Evolutionary conservation across 1,284 basidiomycete species (phyloP).

Genomic region (Rhodotorula sp.): DNA sequence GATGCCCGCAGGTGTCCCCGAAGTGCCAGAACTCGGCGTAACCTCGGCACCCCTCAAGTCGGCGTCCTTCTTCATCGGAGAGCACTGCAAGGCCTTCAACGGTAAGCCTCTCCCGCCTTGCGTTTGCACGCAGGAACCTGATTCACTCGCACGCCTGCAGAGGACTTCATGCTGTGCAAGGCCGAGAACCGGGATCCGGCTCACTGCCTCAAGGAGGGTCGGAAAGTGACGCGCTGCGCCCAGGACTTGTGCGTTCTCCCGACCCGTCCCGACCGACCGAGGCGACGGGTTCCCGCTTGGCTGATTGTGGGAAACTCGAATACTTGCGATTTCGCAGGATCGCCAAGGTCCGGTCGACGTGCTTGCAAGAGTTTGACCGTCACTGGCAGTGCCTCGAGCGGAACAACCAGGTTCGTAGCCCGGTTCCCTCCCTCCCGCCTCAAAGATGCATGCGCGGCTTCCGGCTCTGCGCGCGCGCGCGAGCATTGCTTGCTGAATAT

Average conservation of each 20-base stretch:
- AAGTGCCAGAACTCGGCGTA: slow-evolving; percentile 83
- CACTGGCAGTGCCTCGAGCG: slow-evolving; percentile 95
- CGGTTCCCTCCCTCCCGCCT: background rate
- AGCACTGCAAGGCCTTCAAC: slow-evolving; percentile 93
- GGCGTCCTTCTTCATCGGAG: slow-evolving; percentile 95
- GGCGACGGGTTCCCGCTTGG: no score
- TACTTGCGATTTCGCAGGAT: slow-evolving; percentile 59
- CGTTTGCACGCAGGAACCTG: background rate
- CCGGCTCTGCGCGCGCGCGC: background rate
- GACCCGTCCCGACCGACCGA: background rate
- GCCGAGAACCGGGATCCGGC: slow-evolving; percentile 81
- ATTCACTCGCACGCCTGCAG: slow-evolving; percentile 52
- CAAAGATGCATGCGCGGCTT: background rate
- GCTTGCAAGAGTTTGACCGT: slow-evolving; percentile 79
- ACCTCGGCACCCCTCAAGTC: slow-evolving; percentile 95
- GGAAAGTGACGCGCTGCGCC: slow-evolving; percentile 93
- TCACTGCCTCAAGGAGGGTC: slow-evolving; percentile 93
- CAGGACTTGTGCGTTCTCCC: slow-evolving; percentile 72
- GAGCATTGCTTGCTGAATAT: no score
- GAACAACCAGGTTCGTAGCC: slow-evolving; percentile 81
- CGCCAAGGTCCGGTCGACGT: slow-evolving; percentile 88
- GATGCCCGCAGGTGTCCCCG: slow-evolving; percentile 68
- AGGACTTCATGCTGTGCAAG: slow-evolving; percentile 99
- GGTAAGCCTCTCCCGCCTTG: slow-evolving; percentile 56
- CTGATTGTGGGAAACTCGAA: no score